Conservation (phyloP, 2,329 filamentous ascomycete species). For the Curvularia sp. region DNA sequence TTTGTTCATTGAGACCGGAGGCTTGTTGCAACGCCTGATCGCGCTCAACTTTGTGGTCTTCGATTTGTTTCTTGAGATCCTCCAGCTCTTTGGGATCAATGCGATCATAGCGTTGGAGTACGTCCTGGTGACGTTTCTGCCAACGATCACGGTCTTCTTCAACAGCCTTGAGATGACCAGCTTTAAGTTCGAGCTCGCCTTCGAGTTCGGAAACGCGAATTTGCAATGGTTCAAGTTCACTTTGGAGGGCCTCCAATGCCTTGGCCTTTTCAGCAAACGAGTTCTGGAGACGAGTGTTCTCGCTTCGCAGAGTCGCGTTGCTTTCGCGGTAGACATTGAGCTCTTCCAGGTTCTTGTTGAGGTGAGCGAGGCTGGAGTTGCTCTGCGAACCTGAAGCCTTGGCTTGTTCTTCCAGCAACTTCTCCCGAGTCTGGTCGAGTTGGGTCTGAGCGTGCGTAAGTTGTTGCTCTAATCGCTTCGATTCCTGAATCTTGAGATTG, state of each 20-base stretch:
- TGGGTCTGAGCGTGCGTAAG: slow-evolving; percentile 86
- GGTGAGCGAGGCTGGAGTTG: slow-evolving; percentile 81
- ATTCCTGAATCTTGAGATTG: slow-evolving; percentile 86
- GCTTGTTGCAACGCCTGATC: slow-evolving; percentile 60
- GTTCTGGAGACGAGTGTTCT: slow-evolving; percentile 79
- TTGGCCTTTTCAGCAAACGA: slow-evolving; percentile 77
- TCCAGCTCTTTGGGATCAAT: slow-evolving; percentile 94
- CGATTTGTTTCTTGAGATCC: slow-evolving; percentile 80
- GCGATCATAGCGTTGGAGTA: slow-evolving; percentile 93
- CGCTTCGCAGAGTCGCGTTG: slow-evolving; percentile 86
- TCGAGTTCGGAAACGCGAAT: slow-evolving; percentile 81
- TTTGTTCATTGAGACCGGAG: slow-evolving; percentile 57
- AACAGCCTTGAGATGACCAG: slow-evolving; percentile 86
- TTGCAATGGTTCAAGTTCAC: slow-evolving; percentile 82
- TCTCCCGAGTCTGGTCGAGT: slow-evolving; percentile 86
- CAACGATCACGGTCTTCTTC: slow-evolving; percentile 92
- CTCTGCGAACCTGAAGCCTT: slow-evolving; percentile 76
- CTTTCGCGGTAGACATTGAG: slow-evolving; percentile 96
- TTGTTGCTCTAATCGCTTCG: slow-evolving; percentile 87
- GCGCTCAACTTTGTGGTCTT: slow-evolving; percentile 61
- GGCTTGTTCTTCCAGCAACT: slow-evolving; percentile 85
- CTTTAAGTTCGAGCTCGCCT: slow-evolving; percentile 78
- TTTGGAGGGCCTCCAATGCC: slow-evolving; percentile 76
- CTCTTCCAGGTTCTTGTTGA: slow-evolving; percentile 94
- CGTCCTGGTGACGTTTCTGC: slow-evolving; percentile 95